A percentile compares a stretch with the other conserved stretches of the same genome.
These are phyloP conservation scores for Penicillium angulare DNA, from an alignment of 495 filamentous ascomycete genomes.

Conservation along the genomic window DNA sequence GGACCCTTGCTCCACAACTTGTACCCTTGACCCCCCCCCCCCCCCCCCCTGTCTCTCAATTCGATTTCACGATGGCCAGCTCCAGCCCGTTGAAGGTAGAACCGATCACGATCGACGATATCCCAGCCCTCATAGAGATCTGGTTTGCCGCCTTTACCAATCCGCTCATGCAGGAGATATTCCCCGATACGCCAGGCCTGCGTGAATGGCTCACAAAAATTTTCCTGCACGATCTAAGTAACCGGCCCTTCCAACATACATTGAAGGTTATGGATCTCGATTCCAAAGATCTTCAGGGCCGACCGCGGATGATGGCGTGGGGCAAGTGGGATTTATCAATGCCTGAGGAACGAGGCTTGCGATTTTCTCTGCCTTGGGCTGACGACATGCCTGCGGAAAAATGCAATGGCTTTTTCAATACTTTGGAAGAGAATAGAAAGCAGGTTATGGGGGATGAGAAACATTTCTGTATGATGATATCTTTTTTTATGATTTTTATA, in stretches of 20 bases:
- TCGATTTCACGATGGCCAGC: no score
- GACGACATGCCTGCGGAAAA: constrained; percentile 8
- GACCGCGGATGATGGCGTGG: constrained; percentile 20
- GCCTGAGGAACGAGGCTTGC: constrained; percentile 20
- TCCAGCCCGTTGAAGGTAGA: constrained; percentile 13
- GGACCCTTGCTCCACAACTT: no score
- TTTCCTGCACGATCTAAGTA: constrained; percentile 12
- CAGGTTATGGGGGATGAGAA: constrained; percentile 24
- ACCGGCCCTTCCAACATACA: constrained; percentile 21
- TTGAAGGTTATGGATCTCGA: constrained; percentile 24
- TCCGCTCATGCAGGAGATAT: constrained; percentile 8
- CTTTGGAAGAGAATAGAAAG: constrained; percentile 11
- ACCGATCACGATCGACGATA: constrained; percentile 21
- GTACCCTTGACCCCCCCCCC: no score
- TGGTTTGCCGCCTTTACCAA: constrained; percentile 31
- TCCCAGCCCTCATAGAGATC: constrained; percentile 18
- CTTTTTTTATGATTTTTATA: neutral
- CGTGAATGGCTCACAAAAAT: constrained; percentile 22
- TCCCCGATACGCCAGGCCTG: constrained; percentile 23
- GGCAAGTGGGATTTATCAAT: constrained; percentile 27
- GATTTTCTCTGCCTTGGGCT: constrained; percentile 23
- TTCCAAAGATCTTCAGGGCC: constrained; percentile 8
- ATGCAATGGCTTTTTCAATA: constrained; percentile 15
- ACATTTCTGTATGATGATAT: constrained; percentile 22
- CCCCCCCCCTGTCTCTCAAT: no score